Evolutionary conservation across 371 early-diverging fungal genomes (phyloP).

Genomic region (Mortierella sp.): DNA sequence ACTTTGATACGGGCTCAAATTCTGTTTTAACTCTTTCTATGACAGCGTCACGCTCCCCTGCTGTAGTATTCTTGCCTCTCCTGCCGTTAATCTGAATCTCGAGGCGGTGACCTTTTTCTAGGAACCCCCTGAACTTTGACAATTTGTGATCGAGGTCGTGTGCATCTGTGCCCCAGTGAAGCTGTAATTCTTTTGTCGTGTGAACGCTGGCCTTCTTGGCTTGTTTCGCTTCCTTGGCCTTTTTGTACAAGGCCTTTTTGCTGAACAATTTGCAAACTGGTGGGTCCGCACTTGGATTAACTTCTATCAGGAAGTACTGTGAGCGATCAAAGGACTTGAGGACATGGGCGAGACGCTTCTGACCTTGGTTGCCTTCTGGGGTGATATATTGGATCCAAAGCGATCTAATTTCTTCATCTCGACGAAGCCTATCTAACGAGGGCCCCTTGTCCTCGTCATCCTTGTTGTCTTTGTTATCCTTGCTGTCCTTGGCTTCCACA

Average conservation of each 20-base stretch:
- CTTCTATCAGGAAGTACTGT: constrained; percentile 65
- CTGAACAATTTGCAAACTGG: constrained; percentile 71
- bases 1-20: constrained; percentile 51
- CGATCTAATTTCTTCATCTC: constrained; percentile 70
- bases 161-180: constrained; percentile 69
- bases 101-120: constrained; percentile 71
- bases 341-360: constrained; percentile 54
- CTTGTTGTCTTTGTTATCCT: neutral
- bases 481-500: neutral
- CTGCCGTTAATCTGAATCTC: constrained; percentile 68
- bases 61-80: constrained; percentile 55
- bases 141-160: constrained; percentile 73
- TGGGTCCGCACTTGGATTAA: constrained; percentile 60
- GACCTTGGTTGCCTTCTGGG: constrained; percentile 59
- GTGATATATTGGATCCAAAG: constrained; percentile 65
- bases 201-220: constrained; percentile 57
- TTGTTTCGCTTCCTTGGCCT: constrained; percentile 64
- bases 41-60: constrained; percentile 32
- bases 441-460: constrained; percentile 13
- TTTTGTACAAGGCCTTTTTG: constrained; percentile 67
- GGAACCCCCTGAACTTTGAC: constrained; percentile 62
- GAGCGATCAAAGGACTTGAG: constrained; percentile 62
- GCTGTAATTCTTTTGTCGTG: constrained; percentile 65
- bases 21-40: constrained; percentile 41
- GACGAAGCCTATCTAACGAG: constrained; percentile 53